phyloP scores from a whole-genome alignment of 2,329 filamentous ascomycete species.

The Clonostachys solani region DNA sequence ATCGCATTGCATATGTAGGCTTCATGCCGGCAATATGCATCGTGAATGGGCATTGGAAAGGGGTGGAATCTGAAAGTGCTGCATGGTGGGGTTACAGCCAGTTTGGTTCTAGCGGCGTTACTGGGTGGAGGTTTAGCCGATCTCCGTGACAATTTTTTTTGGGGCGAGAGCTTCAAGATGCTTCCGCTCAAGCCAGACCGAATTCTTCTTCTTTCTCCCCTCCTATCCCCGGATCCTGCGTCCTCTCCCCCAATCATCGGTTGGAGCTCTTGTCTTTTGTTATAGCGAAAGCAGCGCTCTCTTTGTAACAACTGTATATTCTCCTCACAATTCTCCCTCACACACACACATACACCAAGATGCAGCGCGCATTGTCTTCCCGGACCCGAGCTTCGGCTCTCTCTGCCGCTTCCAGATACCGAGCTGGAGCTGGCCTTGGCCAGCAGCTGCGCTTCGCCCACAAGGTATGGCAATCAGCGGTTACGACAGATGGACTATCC shows the following conservation, averaged over 20 bases:
- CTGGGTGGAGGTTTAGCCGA: constrained; percentile 33
- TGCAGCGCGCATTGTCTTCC: constrained; percentile 94
- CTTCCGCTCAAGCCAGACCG: constrained; percentile 7
- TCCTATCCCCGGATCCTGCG: constrained; percentile 2
- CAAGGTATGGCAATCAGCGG: constrained; percentile 64
- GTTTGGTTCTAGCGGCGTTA: constrained; percentile 2
- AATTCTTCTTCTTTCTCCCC: constrained; percentile 8
- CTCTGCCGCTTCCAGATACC: constrained; percentile 61
- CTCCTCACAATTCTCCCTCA: constrained; percentile 20
- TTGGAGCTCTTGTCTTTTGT: constrained; percentile 13
- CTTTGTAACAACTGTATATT: constrained; percentile 21
- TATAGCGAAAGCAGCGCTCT: constrained; percentile 4
- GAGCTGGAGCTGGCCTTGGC: constrained; percentile 60
- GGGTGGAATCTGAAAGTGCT: constrained; percentile 18
- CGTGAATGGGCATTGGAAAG: constrained; percentile 23
- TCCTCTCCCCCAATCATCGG: constrained; percentile 4
- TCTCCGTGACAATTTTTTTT: constrained; percentile 35
- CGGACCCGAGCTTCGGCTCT: constrained; percentile 76
- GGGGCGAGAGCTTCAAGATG: constrained; percentile 13
- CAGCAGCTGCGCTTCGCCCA: constrained; percentile 96
- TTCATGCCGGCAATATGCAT: constrained; percentile 14
- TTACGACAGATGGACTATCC: neutral
- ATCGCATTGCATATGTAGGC: neutral
- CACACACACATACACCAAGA: constrained; percentile 45
- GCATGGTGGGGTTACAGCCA: neutral